Base-by-base conservation (phyloP, 805 yeast species). In the Sugiyamaella lignohabitans region DNA sequence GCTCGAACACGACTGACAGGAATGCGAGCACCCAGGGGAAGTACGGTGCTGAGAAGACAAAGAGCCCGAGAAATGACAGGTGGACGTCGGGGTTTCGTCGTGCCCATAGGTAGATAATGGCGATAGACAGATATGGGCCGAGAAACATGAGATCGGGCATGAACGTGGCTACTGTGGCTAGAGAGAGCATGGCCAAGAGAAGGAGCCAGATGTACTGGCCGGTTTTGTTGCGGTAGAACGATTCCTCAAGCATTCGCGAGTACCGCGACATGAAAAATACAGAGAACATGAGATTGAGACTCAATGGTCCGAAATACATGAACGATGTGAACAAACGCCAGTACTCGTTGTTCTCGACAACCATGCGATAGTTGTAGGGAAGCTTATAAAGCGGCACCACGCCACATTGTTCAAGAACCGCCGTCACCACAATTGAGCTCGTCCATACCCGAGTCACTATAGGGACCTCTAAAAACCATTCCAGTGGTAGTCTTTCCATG, bases 101-200 rank as follows among this genome's bases (percentile, higher is more conserved):
- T 2, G 79, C 67, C 71, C 77, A 70, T 23, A 77, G 60, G 52
- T 73, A 77, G 5, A 70, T 55, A 38, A 77, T 50, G 4, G 66
- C 57, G 29, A 57, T 52, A 4, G 65, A 46, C 22, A 79, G 60
- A 17, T 66, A 58, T 1, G 66, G 59, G 2, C 78, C 76, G 22
- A 71, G 52, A 40, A 70, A 53, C 22, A 59, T 57, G 16, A 70
- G 42, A 21, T 64, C 58, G 29, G 59, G 54, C 32, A 54, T 53
- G 8, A 58, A 50, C n/a, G 69, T 56, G 46, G 66, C 66, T 10
- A 64, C 36, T 3, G 54, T 29, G 30, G 70, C 38, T n/a, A 71
- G 51, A 14, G 61, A 45, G 3, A 55, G 30, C 20, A 65, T 51
- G 16, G 68, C 53, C 17, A 70, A 42, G 11, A 61, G 40, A 14